Conservation (phyloP, 345 rosid species). For the Passiflora organensis region DNA sequence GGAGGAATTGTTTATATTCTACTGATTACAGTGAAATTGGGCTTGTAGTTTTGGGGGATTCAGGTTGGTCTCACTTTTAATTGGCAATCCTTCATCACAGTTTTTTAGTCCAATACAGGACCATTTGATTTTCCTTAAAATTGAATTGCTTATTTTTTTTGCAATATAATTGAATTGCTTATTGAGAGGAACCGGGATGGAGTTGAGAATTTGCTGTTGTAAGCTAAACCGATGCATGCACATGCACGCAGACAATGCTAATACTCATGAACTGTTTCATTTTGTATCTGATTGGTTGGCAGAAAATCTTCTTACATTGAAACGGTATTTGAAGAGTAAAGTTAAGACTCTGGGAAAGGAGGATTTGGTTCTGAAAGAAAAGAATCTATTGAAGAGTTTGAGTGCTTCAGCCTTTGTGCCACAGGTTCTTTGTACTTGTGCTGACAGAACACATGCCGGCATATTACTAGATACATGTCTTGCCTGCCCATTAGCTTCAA, state of each 20-base stretch:
- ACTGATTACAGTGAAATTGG: constrained; percentile 91
- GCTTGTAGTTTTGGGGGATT: constrained; percentile 55
- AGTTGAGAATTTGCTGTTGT: too few relatives aligned
- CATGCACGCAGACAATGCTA: not conserved
- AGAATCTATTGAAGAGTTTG: constrained; percentile 65
- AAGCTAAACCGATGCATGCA: too few relatives aligned
- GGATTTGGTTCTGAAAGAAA: constrained; percentile 74
- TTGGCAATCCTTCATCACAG: not conserved
- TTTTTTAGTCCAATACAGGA: not conserved
- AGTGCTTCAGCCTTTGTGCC: constrained; percentile 64
- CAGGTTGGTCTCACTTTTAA: constrained; percentile 40
- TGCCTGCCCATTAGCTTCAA: constrained; percentile 73
- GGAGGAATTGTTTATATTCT: constrained; percentile 68
- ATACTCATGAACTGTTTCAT: too few relatives aligned
- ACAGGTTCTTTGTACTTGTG: constrained; percentile 57
- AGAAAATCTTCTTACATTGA: constrained; percentile 66
- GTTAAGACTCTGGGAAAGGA: constrained; percentile 77
- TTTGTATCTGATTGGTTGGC: constrained; percentile 17
- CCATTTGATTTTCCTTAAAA: not conserved
- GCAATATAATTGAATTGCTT: constrained; percentile 9
- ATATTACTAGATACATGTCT: constrained; percentile 64
- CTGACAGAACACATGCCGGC: constrained; percentile 60
- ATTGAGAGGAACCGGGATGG: too few relatives aligned
- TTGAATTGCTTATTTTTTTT: constrained; percentile 3
- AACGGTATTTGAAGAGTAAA: constrained; percentile 79